A percentile compares a stretch with the other conserved stretches of the same genome.
Evolutionary conservation across 495 filamentous ascomycete genomes (phyloP).

Genomic region (Hypoxylon cercidicola): DNA sequence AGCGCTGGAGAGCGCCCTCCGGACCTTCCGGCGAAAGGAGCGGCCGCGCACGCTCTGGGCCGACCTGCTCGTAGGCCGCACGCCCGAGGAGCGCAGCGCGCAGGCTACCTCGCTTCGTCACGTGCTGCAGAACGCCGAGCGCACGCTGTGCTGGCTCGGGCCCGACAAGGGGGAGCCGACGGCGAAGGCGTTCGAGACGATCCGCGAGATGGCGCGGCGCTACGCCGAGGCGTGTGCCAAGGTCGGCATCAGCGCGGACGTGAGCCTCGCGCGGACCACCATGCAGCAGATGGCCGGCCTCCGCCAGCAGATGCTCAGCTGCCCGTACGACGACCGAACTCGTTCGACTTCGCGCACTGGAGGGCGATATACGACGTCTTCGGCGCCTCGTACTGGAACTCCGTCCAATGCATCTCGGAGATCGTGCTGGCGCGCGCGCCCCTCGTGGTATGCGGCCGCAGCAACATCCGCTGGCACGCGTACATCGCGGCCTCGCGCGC

Average conservation of each 20-base stretch:
- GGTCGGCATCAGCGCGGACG: constrained; percentile 20
- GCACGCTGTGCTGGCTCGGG: constrained; percentile 43
- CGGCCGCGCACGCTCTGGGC: constrained; percentile 41
- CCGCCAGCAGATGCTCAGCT: constrained; percentile 3
- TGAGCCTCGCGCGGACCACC: background rate
- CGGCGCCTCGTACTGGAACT: constrained; percentile 31
- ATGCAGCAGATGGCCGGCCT: constrained; percentile 22
- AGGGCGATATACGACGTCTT: constrained; percentile 27
- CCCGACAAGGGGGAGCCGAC: constrained; percentile 25
- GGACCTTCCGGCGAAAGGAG: constrained; percentile 38
- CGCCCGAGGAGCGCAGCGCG: constrained; percentile 33
- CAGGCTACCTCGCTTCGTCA: constrained; percentile 21
- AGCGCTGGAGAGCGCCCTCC: constrained; percentile 32
- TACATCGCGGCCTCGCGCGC: constrained; percentile 33
- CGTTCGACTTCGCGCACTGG: constrained; percentile 30
- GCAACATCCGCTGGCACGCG: constrained; percentile 33
- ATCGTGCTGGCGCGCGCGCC: constrained; percentile 33
- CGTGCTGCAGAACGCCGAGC: constrained; percentile 34
- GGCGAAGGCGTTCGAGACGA: constrained; percentile 26
- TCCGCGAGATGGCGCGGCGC: constrained; percentile 32
- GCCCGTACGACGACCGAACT: constrained; percentile 29
- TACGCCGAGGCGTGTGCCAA: constrained; percentile 15
- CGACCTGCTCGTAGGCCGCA: constrained; percentile 38
- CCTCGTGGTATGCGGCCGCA: constrained; percentile 35
- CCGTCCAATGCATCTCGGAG: constrained; percentile 34